Conservation (phyloP, 2,329 filamentous ascomycete species). For the Clarireedia monteithiana region DNA sequence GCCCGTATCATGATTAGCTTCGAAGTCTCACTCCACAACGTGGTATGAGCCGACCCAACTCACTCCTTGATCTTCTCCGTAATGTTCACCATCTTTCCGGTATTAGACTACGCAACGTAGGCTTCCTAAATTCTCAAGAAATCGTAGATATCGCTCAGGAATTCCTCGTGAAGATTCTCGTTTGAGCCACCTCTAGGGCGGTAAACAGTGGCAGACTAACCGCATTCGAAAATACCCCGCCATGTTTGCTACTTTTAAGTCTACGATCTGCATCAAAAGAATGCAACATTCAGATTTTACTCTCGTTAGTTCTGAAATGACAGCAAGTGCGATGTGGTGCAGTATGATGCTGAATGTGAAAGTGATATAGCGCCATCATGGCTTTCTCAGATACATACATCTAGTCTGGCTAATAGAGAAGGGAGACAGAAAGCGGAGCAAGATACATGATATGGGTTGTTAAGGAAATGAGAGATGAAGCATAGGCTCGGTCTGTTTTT, state of each 20-base stretch:
- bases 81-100: constrained; percentile 85
- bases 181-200: background rate
- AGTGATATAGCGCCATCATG: no score
- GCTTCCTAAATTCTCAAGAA: background rate
- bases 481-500: no score
- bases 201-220: constrained; percentile 11
- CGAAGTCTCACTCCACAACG: constrained; percentile 11
- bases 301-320: no score
- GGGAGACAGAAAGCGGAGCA: no score
- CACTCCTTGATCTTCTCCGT: constrained; percentile 99
- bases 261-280: no score
- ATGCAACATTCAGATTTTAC: no score
- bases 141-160: background rate
- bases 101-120: constrained; percentile 4
- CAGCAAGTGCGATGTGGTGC: no score
- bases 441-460: no score
- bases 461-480: no score
- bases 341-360: no score
- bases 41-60: constrained; percentile 27
- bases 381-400: no score
- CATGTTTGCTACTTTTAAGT: background rate
- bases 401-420: no score
- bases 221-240: background rate
- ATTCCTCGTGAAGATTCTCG: background rate
- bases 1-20: constrained; percentile 8